These are phyloP conservation scores for Apiospora phragmitis DNA, from an alignment of 2,329 filamentous ascomycete species.

Conservation along the genomic window DNA sequence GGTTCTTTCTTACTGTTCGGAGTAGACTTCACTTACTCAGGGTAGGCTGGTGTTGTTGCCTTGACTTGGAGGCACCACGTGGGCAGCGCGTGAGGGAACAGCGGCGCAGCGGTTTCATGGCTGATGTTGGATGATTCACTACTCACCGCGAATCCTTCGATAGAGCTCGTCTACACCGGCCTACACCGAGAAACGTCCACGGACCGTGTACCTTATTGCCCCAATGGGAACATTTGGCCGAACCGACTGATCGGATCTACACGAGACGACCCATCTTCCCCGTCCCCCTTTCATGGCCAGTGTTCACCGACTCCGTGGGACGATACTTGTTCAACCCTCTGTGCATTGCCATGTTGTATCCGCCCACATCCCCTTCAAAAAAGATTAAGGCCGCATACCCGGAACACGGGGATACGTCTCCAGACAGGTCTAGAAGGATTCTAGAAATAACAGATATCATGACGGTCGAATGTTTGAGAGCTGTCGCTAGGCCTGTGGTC, in stretches of 20 bases:
- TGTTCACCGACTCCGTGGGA: not conserved
- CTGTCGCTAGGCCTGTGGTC: not conserved
- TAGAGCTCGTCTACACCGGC: not conserved
- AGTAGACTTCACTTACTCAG: not conserved
- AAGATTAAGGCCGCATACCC: not conserved
- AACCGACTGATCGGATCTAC: not conserved
- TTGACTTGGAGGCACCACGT: not conserved
- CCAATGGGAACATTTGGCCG: not conserved
- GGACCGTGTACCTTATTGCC: not conserved
- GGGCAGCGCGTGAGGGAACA: not conserved
- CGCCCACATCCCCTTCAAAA: not conserved
- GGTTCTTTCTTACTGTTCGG: not conserved
- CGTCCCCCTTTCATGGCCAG: not conserved
- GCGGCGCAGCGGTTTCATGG: not conserved
- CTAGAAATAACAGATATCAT: not conserved
- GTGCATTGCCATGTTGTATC: not conserved
- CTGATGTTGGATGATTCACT: not conserved
- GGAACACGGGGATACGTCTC: not conserved
- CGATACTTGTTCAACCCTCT: not conserved
- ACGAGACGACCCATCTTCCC: not conserved
- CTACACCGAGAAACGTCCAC: not conserved
- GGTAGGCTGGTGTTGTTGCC: not conserved
- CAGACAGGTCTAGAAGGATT: not conserved
- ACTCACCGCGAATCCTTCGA: not conserved
- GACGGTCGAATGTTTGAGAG: not conserved